A percentile compares a stretch with the other conserved stretches of the same genome.
Evolutionary conservation across 257 asterid genomes (phyloP).

Genomic region (Capsicum pubescens): DNA sequence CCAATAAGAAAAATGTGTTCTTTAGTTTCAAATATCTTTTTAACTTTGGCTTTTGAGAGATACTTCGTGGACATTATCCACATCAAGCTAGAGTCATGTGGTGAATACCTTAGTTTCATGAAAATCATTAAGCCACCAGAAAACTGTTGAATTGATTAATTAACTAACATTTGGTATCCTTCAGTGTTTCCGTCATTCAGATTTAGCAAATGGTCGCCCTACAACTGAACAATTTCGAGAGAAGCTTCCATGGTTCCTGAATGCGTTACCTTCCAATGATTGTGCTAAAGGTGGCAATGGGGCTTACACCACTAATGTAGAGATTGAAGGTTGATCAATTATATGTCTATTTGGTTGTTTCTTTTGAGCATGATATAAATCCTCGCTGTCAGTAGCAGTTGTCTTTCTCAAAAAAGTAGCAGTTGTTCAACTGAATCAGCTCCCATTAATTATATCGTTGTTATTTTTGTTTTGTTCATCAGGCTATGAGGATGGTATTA

Average conservation of each 20-base stretch:
- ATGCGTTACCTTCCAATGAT: conserved; percentile 92
- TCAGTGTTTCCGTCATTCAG: conserved; percentile 95
- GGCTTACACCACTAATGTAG: conserved; percentile 84
- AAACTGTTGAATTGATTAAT: conserved; percentile 15
- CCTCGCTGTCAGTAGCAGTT: background rate
- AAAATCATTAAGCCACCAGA: conserved; percentile 24
- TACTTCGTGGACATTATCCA: conserved; percentile 10
- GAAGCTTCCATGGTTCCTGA: conserved; percentile 95
- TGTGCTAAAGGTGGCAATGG: conserved; percentile 99
- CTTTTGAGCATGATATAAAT: background rate
- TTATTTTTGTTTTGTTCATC: conserved; percentile 34
- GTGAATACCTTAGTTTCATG: background rate
- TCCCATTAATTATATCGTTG: conserved; percentile 22
- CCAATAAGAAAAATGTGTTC: conserved; percentile 12
- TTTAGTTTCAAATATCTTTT: background rate
- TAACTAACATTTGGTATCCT: conserved; percentile 44
- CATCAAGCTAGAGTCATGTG: background rate
- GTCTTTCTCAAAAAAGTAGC: background rate
- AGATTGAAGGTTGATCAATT: conserved; percentile 65
- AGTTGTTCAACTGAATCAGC: conserved; percentile 19
- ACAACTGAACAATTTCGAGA: conserved; percentile 78
- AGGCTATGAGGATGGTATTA: conserved; percentile 80
- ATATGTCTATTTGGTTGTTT: conserved; percentile 12
- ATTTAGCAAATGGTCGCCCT: conserved; percentile 84
- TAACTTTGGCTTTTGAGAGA: conserved; percentile 17